Conservation (phyloP, 345 rosid genomes). For the Conringia planisiliqua region DNA sequence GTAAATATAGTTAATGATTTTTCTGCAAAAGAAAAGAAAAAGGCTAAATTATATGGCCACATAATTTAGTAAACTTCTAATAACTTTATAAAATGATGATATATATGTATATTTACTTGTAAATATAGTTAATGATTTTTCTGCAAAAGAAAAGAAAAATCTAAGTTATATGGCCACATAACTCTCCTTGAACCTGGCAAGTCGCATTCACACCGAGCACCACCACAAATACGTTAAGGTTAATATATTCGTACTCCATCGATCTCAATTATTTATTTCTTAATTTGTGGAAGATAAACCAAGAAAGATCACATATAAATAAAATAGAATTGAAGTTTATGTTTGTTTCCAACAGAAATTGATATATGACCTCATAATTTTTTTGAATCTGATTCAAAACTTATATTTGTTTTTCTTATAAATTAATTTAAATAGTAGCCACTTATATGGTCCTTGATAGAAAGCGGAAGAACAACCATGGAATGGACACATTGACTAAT, state of each 20-base stretch:
- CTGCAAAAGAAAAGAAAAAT: not conserved
- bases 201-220: slow-evolving; percentile 21
- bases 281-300: not conserved
- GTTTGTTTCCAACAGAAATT: not conserved
- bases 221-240: slow-evolving; percentile 16
- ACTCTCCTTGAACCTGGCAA: slow-evolving; percentile 32
- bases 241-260: not conserved
- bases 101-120: not conserved
- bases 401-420: not conserved
- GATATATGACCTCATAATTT: slow-evolving; percentile 2
- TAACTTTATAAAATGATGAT: not conserved
- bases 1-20: too few species aligned
- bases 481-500: slow-evolving; percentile 23
- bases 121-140: not conserved
- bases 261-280: not conserved
- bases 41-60: slow-evolving; percentile 13
- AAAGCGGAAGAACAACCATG: slow-evolving; percentile 13
- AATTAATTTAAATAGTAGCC: slow-evolving; percentile 10
- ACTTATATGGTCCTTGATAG: slow-evolving; percentile 24
- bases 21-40: not conserved
- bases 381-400: slow-evolving; percentile 1
- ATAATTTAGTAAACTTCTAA: not conserved
- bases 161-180: slow-evolving; percentile 14
- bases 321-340: not conserved
- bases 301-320: not conserved